Percentiles rank a stretch among this genome's conserved stretches.
phyloP scores from a whole-genome alignment of 2,329 filamentous ascomycete genomes.

The Ceratocystis papillata region DNA sequence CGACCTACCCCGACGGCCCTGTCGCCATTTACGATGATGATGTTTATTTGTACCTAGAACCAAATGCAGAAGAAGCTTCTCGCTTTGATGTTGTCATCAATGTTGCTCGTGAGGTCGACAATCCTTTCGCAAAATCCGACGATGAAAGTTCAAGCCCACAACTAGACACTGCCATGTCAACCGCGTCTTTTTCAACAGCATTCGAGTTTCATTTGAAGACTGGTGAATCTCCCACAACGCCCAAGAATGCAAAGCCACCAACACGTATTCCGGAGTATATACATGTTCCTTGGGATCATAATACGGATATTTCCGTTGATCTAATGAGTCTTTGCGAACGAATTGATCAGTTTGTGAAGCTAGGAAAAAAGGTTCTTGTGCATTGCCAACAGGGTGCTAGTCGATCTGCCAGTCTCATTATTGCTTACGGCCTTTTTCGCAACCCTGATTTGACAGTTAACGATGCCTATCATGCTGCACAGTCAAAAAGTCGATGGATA shows the following conservation, averaged over 20 bases:
- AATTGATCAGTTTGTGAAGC: constrained; percentile 60
- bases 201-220: constrained; percentile 28
- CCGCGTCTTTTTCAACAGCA: constrained; percentile 37
- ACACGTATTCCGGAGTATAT: constrained; percentile 60
- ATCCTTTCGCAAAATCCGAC: constrained; percentile 49
- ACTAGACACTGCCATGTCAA: constrained; percentile 47
- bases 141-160: constrained; percentile 33
- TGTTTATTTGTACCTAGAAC: constrained; percentile 70
- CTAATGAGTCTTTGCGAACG: constrained; percentile 63
- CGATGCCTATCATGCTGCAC: constrained; percentile 70
- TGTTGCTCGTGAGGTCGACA: constrained; percentile 68
- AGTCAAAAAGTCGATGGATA: constrained; percentile 75
- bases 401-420: constrained; percentile 73
- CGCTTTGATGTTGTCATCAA: constrained; percentile 77
- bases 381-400: constrained; percentile 83
- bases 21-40: constrained; percentile 71
- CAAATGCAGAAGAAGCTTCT: constrained; percentile 63
- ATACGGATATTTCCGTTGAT: constrained; percentile 72
- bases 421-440: constrained; percentile 73
- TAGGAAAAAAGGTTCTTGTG: constrained; percentile 67
- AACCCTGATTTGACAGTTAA: constrained; percentile 68
- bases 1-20: constrained; percentile 71
- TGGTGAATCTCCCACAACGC: constrained; percentile 42
- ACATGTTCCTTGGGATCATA: constrained; percentile 80
- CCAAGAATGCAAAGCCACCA: constrained; percentile 41